Base-by-base conservation (phyloP, 2,329 filamentous ascomycete species). In the Epichloe sibirici region DNA sequence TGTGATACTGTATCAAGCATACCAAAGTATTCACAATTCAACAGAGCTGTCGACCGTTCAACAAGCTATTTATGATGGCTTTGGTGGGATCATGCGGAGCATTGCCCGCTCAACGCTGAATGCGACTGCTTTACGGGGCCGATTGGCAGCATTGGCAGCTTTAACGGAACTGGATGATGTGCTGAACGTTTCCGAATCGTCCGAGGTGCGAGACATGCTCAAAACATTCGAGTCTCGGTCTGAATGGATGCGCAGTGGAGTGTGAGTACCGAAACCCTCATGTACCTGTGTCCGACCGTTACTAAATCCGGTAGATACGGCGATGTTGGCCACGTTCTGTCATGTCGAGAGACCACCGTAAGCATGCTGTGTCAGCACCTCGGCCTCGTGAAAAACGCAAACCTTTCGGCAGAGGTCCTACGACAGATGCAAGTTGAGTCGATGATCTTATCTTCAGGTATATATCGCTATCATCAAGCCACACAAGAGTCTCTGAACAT, bases 401-500 rank as follows among this genome's bases (percentile, higher is more conserved):
- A 78, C 44, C 65, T 90, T 31, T 79, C 74, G n/a, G 71, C 76
- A 0, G 76, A 76, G 11, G 78, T 86, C 50, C 78, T 85, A 15
- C 82, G 84, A 39, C 72, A 86, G 5, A 74, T 88, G 45, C 87
- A 97, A 67, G 81, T 90, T 3, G 79, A 86, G 56, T 81, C 83
- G n/a, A 79, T 94, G 61, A 73, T 95, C 3, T 74, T 85, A 45
- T 85, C 88, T 6, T 86, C 91, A 0, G 74, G 76, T 5, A 78
- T 95, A 25, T 88, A 87, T 59, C 81, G 90, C 45, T 85, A 83
- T 57, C 90, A 96, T 61, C 83, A 85, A 55, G 85, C 86, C 4
- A 78, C 86, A 2, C 90, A 97, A 63, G 90, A 95, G 61, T 91
- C 90, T 0, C 70, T 98, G 28, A 90, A 90, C 57, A 81, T 90